phyloP scores from a whole-genome alignment of 352 stramenopile genomes.

The Globisporangium radiosum region DNA sequence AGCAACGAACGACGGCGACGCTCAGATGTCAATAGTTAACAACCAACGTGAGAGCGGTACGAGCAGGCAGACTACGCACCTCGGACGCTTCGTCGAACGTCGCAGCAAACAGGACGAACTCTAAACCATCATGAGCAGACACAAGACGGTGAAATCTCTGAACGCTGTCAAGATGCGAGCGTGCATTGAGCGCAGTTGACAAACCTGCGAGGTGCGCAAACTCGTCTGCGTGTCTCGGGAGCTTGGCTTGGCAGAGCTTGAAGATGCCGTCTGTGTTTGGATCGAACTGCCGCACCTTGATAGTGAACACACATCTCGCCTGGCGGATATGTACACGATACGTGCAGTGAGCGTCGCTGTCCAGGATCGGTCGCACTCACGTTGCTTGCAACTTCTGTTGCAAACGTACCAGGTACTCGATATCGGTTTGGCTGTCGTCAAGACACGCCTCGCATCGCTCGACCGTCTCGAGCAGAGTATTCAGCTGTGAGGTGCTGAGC shows the following conservation, averaged over 20 bases:
- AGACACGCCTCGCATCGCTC: conserved; percentile 23
- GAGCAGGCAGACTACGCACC: conserved; percentile 13
- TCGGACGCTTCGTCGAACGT: conserved; percentile 44
- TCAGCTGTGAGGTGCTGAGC: conserved; percentile 27
- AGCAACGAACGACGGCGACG: not conserved
- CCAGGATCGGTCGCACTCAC: not conserved
- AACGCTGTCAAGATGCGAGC: not conserved
- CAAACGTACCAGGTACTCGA: conserved; percentile 15
- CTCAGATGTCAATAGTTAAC: too few relatives aligned
- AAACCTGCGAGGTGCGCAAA: conserved; percentile 55
- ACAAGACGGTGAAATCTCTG: not conserved
- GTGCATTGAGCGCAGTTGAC: not conserved
- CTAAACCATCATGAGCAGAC: conserved; percentile 14
- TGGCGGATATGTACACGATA: conserved; percentile 11
- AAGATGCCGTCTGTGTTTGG: conserved; percentile 42
- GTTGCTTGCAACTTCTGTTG: not conserved
- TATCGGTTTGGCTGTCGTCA: conserved; percentile 3
- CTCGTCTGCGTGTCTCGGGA: conserved; percentile 20
- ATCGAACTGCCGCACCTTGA: conserved; percentile 59
- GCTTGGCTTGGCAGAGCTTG: conserved; percentile 40
- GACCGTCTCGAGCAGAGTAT: conserved; percentile 36
- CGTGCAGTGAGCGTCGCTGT: too few relatives aligned
- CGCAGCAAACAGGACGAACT: conserved; percentile 51
- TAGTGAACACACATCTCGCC: conserved; percentile 38
- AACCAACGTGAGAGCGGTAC: not conserved